phyloP scores from a whole-genome alignment of 306 rosid genomes.

The Malus domestica region DNA sequence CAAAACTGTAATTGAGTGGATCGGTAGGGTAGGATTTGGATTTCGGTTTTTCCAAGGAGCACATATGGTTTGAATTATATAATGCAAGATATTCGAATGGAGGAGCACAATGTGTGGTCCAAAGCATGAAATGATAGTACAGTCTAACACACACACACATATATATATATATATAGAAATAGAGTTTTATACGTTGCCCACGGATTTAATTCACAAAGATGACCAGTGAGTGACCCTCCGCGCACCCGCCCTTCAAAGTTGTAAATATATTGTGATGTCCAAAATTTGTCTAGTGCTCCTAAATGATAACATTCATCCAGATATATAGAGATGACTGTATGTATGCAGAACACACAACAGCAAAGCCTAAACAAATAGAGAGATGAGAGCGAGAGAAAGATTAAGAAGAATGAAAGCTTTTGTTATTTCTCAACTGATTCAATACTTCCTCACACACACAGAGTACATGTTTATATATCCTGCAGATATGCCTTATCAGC shows the following conservation, averaged over 20 bases:
- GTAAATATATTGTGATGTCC: not conserved
- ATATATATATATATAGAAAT: not conserved
- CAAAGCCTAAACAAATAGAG: too few relatives aligned
- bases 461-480: too few relatives aligned
- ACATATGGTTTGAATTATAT: not conserved
- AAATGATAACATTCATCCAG: too few relatives aligned
- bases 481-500: too few relatives aligned
- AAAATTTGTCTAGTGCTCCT: constrained; percentile 21
- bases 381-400: too few relatives aligned
- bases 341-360: too few relatives aligned
- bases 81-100: not conserved
- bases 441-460: too few relatives aligned
- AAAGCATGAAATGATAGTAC: not conserved
- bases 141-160: not conserved
- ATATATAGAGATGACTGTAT: too few relatives aligned
- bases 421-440: too few relatives aligned
- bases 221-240: not conserved
- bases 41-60: not conserved
- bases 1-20: not conserved
- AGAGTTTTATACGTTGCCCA: constrained; percentile 5
- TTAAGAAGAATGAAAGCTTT: too few relatives aligned
- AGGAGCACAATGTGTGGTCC: not conserved
- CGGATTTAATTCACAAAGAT: constrained; percentile 5
- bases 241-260: not conserved
- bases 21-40: constrained; percentile 2